Base-by-base conservation (phyloP, 2,329 filamentous ascomycete species). In the Didymella pinodella region DNA sequence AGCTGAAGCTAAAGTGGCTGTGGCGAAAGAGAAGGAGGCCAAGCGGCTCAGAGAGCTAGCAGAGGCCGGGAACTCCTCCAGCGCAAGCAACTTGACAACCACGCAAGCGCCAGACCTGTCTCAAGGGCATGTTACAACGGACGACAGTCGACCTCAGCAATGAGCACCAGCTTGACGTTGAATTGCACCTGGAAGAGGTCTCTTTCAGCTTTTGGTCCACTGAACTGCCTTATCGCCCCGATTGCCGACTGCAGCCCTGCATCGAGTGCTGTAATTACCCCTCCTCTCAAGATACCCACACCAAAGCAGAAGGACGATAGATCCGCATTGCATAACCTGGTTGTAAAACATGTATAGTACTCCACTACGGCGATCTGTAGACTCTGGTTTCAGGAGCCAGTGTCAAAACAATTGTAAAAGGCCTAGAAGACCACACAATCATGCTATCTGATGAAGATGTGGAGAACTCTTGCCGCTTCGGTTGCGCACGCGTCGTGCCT, bases 261-360 rank as follows among this genome's bases (percentile, higher is more conserved):
- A 22, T 40, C n/a, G 38, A 38, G 46, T 48, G 32, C 20, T 54
- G 56, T 54, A 50, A 54, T 43, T n/a, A 54, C 29, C 60, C 66
- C 71, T 73, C 70, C 73, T 68, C 71, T 74, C 72, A 70, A 65
- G 72, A 75, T 75, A 74, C 73, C 72, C 71, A 48, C n/a, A 22
- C 25, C 22, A 22, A 2, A 22, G 3, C 0, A 22, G 22, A 22
- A 22, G 22, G 22, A 22, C 3, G 22, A 22, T 22, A 22, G 22
- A 22, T 2, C 3, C 22, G 22, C 22, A 18, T 18, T 38, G 51
- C 20, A 28, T 29, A 29, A 12, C 8, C 34, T 29, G 44, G 26
- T 51, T 53, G 49, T 53, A 53, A 18, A 12, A 22, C 48, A 51
- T 48, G 48, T 51, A 57, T n/a, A 34, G 29, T 52, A 36, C 14